Base-by-base conservation (phyloP, 306 rosid genomes). In the Ormosia semicastrata region DNA sequence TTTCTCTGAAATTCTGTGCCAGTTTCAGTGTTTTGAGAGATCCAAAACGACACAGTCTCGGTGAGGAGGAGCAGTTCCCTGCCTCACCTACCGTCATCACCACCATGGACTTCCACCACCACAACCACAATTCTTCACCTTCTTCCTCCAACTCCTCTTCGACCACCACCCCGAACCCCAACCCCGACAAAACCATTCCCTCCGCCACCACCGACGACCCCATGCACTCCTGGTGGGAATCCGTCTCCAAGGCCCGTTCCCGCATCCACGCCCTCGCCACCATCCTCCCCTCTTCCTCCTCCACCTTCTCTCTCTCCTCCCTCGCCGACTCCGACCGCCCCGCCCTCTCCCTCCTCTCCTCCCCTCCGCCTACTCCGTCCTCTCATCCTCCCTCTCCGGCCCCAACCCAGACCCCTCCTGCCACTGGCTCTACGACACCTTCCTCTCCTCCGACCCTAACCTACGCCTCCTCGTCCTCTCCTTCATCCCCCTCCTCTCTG, bases 141-240 rank as follows among this genome's bases (percentile, higher is more conserved):
- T 79, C 78, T 17, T 84, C 84, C 0, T 70, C 84, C 1, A 76
- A n/a, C 37, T 78, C 89, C 0, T 77, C 89, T 0, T 77, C 86
- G 15, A 2, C 62, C 53, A 29, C 58, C 59, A 33, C 29, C 60
- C 13, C 81, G 36, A 47, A 32, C 36, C 17, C 81, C 49, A 47
- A 32, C 36, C 17, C 43, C 36, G n/a, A 65, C 39, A 13, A 58
- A 32, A 15, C 81, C 56, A 65, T 64, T 47, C 3, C 24, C 24
- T 24, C 24, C 24, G 24, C 1, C 24, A 24, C 24, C 24, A 24
- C 82, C 58, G 74, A 64, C 29, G 96, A 92, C 77, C 98, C 97
- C 0, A 94, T 94, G 97, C 98, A 94, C 66, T 92, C 98, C 0
- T 94, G 98, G 98, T 94, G 98, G 98, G 98, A 95, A 65, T 95